phyloP scores from a whole-genome alignment of 1,139 yeast species.

The Lodderomyces pseudojiufengensis region DNA sequence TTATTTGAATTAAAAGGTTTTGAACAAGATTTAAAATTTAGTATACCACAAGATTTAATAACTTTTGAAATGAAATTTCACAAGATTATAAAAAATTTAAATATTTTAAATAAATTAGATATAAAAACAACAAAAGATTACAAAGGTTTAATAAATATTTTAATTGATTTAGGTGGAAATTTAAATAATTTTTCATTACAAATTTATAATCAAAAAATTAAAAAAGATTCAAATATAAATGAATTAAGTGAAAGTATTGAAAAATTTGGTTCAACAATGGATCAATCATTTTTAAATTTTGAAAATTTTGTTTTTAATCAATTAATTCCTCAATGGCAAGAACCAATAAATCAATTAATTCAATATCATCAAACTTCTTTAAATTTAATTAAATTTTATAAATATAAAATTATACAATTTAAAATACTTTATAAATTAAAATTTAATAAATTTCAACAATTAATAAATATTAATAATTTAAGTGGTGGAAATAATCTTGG shows the following conservation, averaged over 20 bases:
- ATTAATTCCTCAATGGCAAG: slow-evolving; percentile 46
- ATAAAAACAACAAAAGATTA: slow-evolving; percentile 28
- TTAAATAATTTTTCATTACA: slow-evolving; percentile 46
- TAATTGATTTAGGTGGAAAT: slow-evolving; percentile 47
- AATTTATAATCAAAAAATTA: slow-evolving; percentile 27
- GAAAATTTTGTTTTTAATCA: slow-evolving; percentile 35
- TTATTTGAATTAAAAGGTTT: slow-evolving; percentile 28
- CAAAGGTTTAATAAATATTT: slow-evolving; percentile 26
- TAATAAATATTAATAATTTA: slow-evolving; percentile 23
- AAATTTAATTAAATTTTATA: slow-evolving; percentile 41
- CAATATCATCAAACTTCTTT: slow-evolving; percentile 39
- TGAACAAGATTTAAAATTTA: slow-evolving; percentile 19
- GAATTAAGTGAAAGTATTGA: slow-evolving; percentile 34
- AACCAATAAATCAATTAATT: slow-evolving; percentile 40
- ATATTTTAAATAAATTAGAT: slow-evolving; percentile 35
- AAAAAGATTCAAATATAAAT: background rate
- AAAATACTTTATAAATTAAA: slow-evolving; percentile 40
- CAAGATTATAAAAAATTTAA: slow-evolving; percentile 30
- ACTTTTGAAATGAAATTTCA: slow-evolving; percentile 35
- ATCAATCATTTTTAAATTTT: slow-evolving; percentile 37
- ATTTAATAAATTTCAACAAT: slow-evolving; percentile 39
- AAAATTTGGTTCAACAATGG: slow-evolving; percentile 46
- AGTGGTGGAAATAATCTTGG: slow-evolving; percentile 6
- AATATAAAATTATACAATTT: slow-evolving; percentile 43
- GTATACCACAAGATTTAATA: slow-evolving; percentile 33